Base-by-base conservation (phyloP, 805 yeast species). In the Isabelozyma gotoi region DNA sequence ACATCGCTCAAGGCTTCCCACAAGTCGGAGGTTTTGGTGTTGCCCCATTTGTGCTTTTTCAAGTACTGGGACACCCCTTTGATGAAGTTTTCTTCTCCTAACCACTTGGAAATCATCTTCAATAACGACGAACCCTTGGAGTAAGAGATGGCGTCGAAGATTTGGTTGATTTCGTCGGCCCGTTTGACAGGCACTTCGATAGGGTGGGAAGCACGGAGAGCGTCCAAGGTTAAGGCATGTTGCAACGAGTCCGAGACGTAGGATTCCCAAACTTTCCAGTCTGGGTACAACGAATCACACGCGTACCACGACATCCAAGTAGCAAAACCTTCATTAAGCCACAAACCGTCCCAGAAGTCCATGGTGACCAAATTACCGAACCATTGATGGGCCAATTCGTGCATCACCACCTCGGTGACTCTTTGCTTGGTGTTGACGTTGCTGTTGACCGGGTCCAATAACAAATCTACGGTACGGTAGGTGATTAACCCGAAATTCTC, bases 331-430 rank as follows among this genome's bases (percentile, higher is more conserved):
- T 87, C 96, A 61, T 87, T 87, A 55, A 87, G 77, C 92, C 94
- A 87, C 57, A 87, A 76, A 51, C 88, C 92, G 65, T 85, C 88
- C 96, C 96, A 87, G 84, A 88, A 87, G 59, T 86, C 91, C 95
- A 87, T 87, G 42, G 96, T 87, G 47, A 87, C 95, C 66, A 87
- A 74, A 65, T 87, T 84, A 60, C 96, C 96, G 57, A 87, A 87
- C 96, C 96, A 87, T 71, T 87, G 96, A 65, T 87, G 96, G 39
- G 95, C 94, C 69, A 87, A 76, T 68, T 87, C 96, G 69, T 87
- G 96, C 70, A 84, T 88, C 36, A 87, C 90, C 39, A 87, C 94
- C 59, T 87, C 92, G 31, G 90, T 85, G 33, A 87, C 94, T 62
- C 91, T 76, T 62, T 81, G 82, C 61, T 81, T 80, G 51, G 85